phyloP scores from a whole-genome alignment of 441 rosid genomes.

The Euphorbia schlechtendalii region DNA sequence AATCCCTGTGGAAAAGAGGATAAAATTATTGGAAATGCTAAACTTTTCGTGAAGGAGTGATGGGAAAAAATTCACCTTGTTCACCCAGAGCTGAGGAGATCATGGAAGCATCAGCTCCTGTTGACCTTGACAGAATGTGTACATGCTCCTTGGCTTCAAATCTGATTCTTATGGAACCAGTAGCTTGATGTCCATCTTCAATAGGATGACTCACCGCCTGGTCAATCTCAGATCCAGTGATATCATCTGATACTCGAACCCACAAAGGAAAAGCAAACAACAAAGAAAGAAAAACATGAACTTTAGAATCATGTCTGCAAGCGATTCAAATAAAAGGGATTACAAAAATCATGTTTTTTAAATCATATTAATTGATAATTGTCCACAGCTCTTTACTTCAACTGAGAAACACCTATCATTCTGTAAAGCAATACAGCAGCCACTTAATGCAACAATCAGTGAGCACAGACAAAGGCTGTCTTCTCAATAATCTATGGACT shows the following conservation, averaged over 20 bases:
- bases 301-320: conserved; percentile 1
- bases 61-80: conserved; percentile 24
- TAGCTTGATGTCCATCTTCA: conserved; percentile 16
- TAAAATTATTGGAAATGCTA: background rate
- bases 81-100: conserved; percentile 16
- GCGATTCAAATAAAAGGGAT: background rate
- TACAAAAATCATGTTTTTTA: conserved; percentile 7
- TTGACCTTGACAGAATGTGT: conserved; percentile 12
- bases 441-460: background rate
- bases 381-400: background rate
- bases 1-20: background rate
- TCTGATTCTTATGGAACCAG: conserved; percentile 11
- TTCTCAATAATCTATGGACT: background rate
- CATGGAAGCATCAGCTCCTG: conserved; percentile 20
- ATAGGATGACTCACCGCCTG: conserved; percentile 21
- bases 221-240: conserved; percentile 44
- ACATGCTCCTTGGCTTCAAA: conserved; percentile 22
- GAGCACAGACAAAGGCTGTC: background rate
- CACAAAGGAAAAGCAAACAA: conserved; percentile 10
- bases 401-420: conserved; percentile 1
- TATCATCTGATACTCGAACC: conserved; percentile 54
- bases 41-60: background rate
- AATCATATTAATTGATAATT: background rate
- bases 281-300: conserved; percentile 9
- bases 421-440: too few species aligned